Conservation (phyloP, 1,284 basidiomycete genomes). For the Cryptococcus wingfieldii region DNA sequence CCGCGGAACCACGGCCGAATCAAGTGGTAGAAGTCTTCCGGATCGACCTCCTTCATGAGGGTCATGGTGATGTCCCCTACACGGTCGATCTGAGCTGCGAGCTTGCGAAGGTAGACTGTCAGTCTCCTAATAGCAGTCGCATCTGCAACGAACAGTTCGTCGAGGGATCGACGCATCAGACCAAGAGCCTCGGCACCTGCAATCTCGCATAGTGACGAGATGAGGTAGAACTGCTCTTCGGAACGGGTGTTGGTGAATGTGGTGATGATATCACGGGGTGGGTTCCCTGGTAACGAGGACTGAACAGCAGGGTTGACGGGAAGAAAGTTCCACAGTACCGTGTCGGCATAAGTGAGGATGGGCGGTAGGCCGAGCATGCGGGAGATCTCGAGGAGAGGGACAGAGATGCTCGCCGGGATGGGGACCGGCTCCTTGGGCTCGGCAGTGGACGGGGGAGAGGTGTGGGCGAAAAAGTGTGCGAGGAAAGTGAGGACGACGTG, state of each 20-base stretch:
- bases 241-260: conserved; percentile 77
- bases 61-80: conserved; percentile 61
- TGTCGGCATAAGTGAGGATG: conserved; percentile 87
- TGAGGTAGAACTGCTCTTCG: conserved; percentile 84
- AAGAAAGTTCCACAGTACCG: conserved; percentile 83
- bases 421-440: conserved; percentile 32
- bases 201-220: conserved; percentile 85
- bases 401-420: conserved; percentile 19
- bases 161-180: conserved; percentile 81
- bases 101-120: conserved; percentile 62
- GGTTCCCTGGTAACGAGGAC: conserved; percentile 55
- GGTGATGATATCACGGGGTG: conserved; percentile 55
- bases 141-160: conserved; percentile 88
- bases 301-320: conserved; percentile 54
- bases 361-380: conserved; percentile 77
- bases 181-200: conserved; percentile 79
- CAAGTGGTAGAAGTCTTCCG: conserved; percentile 73
- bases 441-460: conserved; percentile 31
- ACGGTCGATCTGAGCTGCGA: conserved; percentile 65
- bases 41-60: conserved; percentile 70
- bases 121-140: conserved; percentile 68
- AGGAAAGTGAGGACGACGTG: conserved; percentile 81
- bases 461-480: conserved; percentile 83
- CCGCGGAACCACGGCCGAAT: conserved; percentile 93
- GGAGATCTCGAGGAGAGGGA: conserved; percentile 76